Evolutionary conservation across 2,329 filamentous ascomycete species (phyloP).

Genomic region (Fusarium foetens): DNA sequence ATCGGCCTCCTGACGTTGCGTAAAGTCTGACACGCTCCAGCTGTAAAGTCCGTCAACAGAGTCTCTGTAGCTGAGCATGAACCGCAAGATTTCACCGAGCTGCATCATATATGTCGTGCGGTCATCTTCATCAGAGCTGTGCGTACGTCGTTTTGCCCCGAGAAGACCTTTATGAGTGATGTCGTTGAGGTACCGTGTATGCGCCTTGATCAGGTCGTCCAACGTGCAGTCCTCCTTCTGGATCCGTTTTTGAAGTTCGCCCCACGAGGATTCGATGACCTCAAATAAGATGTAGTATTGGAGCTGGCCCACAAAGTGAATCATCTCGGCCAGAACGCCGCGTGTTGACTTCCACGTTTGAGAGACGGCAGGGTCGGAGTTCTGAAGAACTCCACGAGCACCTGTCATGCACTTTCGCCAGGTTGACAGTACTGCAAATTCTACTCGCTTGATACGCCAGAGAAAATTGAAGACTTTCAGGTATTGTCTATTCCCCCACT

Average conservation of each 20-base stretch:
- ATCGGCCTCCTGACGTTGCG: conserved; percentile 84
- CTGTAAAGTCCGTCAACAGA: conserved; percentile 94
- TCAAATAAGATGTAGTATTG: conserved; percentile 99
- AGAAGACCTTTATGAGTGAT: conserved; percentile 97
- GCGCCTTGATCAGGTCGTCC: conserved; percentile 93
- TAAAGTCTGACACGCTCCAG: conserved; percentile 95
- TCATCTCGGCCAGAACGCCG: conserved; percentile 94
- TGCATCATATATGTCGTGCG: conserved; percentile 85
- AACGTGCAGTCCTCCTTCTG: conserved; percentile 88
- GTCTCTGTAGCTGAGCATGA: conserved; percentile 94
- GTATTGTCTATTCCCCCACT: conserved; percentile 95
- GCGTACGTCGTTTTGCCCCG: conserved; percentile 69
- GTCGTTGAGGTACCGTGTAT: conserved; percentile 88
- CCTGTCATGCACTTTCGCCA: conserved; percentile 98
- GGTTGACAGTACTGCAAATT: conserved; percentile 89
- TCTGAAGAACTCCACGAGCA: conserved; percentile 86
- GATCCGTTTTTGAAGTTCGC: conserved; percentile 84
- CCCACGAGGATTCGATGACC: conserved; percentile 97
- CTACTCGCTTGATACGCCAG: conserved; percentile 97
- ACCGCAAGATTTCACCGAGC: conserved; percentile 89
- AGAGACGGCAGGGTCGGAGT: conserved; percentile 73
- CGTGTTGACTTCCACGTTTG: conserved; percentile 91
- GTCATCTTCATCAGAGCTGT: conserved; percentile 69
- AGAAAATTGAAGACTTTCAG: conserved; percentile 99
- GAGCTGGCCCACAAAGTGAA: conserved; percentile 95